Evolutionary conservation across 768 basidiomycete species (phyloP).

Genomic region (Russula emetica): DNA sequence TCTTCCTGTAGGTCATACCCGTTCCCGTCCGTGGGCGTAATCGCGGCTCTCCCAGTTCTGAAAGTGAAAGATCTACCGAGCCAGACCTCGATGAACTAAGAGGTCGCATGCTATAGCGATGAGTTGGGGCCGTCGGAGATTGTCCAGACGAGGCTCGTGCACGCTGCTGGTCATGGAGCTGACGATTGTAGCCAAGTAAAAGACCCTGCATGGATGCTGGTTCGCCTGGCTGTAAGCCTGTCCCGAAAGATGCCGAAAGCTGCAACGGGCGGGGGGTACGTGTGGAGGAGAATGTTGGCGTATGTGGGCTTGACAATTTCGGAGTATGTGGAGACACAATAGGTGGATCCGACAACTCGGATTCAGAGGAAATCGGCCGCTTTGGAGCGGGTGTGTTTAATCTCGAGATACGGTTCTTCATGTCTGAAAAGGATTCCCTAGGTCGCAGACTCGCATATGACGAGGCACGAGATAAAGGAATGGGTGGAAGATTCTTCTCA

Average conservation of each 20-base stretch:
- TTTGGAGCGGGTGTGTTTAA: background rate
- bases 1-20: slow-evolving; percentile 28
- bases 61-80: slow-evolving; percentile 4
- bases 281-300: slow-evolving; percentile 6
- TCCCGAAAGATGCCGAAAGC: slow-evolving; percentile 13
- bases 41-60: slow-evolving; percentile 13
- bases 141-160: slow-evolving; percentile 13
- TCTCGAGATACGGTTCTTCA: slow-evolving; percentile 3
- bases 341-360: slow-evolving; percentile 13
- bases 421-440: slow-evolving; percentile 1
- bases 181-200: slow-evolving; percentile 27
- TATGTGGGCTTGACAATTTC: background rate
- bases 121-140: background rate
- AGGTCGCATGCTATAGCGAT: slow-evolving; percentile 14
- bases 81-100: slow-evolving; percentile 11
- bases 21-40: slow-evolving; percentile 27
- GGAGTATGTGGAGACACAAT: slow-evolving; percentile 7
- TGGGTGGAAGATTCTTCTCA: slow-evolving; percentile 26
- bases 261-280: slow-evolving; percentile 27
- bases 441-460: slow-evolving; percentile 13
- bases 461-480: slow-evolving; percentile 24
- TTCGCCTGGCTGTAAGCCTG: slow-evolving; percentile 24
- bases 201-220: slow-evolving; percentile 22
- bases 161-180: slow-evolving; percentile 28
- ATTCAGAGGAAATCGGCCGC: slow-evolving; percentile 20